Conservation (phyloP, 1,284 basidiomycete species). For the Caloboletus inedulis region DNA sequence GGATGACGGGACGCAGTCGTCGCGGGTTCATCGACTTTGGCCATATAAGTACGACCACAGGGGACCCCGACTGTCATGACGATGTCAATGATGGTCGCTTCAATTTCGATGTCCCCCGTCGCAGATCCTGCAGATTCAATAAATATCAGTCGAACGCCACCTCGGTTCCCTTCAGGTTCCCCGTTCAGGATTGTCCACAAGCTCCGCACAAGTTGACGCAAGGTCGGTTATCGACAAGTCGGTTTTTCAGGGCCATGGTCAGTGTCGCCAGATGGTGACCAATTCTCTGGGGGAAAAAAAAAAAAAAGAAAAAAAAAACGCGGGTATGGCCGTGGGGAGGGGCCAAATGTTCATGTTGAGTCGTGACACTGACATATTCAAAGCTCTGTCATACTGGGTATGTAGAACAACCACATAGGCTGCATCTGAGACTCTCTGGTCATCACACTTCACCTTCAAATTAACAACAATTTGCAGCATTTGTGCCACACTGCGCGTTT, state of each 20-base stretch:
- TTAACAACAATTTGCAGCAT: no score
- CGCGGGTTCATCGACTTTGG: background rate
- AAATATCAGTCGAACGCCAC: background rate
- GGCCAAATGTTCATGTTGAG: background rate
- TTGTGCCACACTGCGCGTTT: no score
- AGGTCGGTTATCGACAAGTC: background rate
- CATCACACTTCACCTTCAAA: no score
- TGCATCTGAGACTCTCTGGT: no score
- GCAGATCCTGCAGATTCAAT: background rate
- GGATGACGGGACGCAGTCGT: background rate
- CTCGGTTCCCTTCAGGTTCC: background rate
- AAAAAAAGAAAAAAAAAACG: no score
- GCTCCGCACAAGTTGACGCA: background rate
- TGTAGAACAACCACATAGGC: no score
- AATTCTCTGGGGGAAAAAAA: no score
- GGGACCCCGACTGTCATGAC: background rate
- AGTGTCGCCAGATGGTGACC: no score
- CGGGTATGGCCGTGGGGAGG: no score
- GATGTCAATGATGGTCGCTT: background rate
- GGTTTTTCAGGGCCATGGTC: background rate
- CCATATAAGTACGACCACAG: background rate
- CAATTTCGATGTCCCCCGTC: background rate
- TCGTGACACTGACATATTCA: background rate
- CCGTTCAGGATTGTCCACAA: background rate
- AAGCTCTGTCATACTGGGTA: background rate